A percentile compares a stretch with the other conserved stretches of the same genome.
phyloP scores from a whole-genome alignment of 495 filamentous ascomycete genomes.

The Hypoxylon trugodes region DNA sequence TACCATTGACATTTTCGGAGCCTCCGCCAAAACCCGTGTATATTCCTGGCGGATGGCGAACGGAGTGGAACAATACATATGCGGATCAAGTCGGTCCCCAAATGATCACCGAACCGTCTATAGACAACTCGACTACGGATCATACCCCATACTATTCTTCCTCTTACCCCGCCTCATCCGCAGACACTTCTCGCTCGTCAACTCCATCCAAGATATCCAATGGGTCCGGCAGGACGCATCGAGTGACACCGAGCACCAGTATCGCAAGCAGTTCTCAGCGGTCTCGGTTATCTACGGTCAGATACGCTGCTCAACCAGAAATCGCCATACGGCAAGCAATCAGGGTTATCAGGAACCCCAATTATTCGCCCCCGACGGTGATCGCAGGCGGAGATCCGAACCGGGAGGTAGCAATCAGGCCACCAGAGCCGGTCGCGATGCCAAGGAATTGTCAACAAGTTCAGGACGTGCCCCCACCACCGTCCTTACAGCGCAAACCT shows the following conservation, averaged over 20 bases:
- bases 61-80: slow-evolving; percentile 39
- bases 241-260: slow-evolving; percentile 37
- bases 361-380: slow-evolving; percentile 13
- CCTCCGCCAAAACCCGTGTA: slow-evolving; percentile 37
- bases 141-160: slow-evolving; percentile 8
- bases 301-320: slow-evolving; percentile 42
- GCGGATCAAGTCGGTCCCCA: slow-evolving; percentile 13
- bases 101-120: background rate
- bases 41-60: slow-evolving; percentile 38
- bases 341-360: slow-evolving; percentile 40
- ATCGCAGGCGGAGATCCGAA: background rate
- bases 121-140: background rate
- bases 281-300: slow-evolving; percentile 40
- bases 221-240: slow-evolving; percentile 14
- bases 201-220: background rate
- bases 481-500: slow-evolving; percentile 9
- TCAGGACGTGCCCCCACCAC: background rate
- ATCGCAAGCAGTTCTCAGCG: slow-evolving; percentile 35
- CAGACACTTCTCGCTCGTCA: slow-evolving; percentile 3
- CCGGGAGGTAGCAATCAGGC: background rate
- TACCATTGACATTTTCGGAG: slow-evolving; percentile 16
- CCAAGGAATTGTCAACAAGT: background rate
- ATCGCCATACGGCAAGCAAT: slow-evolving; percentile 43
- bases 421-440: slow-evolving; percentile 22
- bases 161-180: slow-evolving; percentile 3